These are phyloP conservation scores for Vitis amurensis DNA, from an alignment of 164 flowering plant species.

Conservation along the genomic window DNA sequence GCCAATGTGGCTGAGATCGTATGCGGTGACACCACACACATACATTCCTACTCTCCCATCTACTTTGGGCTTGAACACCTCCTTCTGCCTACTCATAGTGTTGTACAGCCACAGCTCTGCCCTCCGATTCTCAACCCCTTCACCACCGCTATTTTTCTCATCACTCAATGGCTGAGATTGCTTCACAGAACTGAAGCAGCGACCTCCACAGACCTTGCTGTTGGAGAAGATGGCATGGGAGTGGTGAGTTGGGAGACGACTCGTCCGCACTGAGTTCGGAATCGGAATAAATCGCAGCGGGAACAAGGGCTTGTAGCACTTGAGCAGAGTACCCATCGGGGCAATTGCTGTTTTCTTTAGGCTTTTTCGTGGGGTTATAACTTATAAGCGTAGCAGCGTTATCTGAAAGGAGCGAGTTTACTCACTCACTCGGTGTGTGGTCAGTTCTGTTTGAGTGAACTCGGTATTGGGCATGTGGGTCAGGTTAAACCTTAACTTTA, in stretches of 20 bases:
- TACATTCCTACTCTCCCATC: slow-evolving; percentile 82
- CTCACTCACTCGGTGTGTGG: not conserved
- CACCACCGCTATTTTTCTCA: slow-evolving; percentile 8
- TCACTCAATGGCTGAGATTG: slow-evolving; percentile 5
- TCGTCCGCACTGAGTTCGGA: slow-evolving; percentile 11
- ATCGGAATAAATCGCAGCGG: slow-evolving; percentile 14
- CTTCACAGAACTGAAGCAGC: slow-evolving; percentile 12
- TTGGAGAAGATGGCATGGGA: not conserved
- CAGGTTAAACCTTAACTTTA: too few species aligned
- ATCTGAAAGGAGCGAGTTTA: not conserved
- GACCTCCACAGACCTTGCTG: slow-evolving; percentile 1
- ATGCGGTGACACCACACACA: slow-evolving; percentile 87
- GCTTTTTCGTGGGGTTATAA: not conserved
- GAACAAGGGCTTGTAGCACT: slow-evolving; percentile 37
- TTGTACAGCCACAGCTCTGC: slow-evolving; percentile 66
- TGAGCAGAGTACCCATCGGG: slow-evolving; percentile 34
- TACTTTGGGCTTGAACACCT: slow-evolving; percentile 61
- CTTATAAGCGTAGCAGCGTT: not conserved
- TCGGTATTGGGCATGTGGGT: too few species aligned
- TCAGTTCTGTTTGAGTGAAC: too few species aligned
- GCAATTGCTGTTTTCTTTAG: not conserved
- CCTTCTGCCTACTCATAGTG: slow-evolving; percentile 76
- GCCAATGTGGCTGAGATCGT: slow-evolving; percentile 89
- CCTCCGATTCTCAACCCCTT: slow-evolving; percentile 2
- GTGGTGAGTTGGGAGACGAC: slow-evolving; percentile 14